Percentiles rank a stretch among this genome's conserved stretches.
phyloP scores from a whole-genome alignment of 1,284 basidiomycete genomes.

The Rhodotorula sp. region DNA sequence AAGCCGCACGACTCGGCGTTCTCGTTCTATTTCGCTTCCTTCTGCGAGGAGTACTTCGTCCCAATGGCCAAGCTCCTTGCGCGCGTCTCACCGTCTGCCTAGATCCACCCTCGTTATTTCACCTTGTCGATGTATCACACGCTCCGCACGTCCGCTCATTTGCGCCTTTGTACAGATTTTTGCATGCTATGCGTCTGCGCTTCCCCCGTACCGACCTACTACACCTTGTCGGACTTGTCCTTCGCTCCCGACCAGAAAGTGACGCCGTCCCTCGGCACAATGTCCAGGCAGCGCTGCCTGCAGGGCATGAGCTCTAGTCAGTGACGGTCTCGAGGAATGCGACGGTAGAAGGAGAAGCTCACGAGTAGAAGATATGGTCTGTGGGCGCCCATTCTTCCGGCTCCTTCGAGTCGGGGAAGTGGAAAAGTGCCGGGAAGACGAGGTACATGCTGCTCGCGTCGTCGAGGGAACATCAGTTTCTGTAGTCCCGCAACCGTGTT shows the following conservation, averaged over 20 bases:
- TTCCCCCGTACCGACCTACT: no score
- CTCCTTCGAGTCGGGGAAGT: constrained; percentile 11
- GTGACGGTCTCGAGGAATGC: no score
- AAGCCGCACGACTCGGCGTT: constrained; percentile 59
- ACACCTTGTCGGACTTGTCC: constrained; percentile 23
- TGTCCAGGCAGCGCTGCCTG: not conserved
- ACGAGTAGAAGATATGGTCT: constrained; percentile 26
- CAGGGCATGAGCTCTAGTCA: no score
- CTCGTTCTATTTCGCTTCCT: constrained; percentile 89
- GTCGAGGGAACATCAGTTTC: not conserved
- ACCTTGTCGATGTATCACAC: not conserved
- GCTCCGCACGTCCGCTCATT: not conserved
- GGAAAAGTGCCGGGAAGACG: constrained; percentile 17
- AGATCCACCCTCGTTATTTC: not conserved
- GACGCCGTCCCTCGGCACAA: constrained; percentile 18
- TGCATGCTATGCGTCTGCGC: not conserved
- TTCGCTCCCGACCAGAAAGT: constrained; percentile 23
- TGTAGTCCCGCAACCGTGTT: not conserved
- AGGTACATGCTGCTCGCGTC: constrained; percentile 14
- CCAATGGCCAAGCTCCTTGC: constrained; percentile 44
- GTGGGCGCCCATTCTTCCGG: constrained; percentile 9
- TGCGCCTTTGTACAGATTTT: not conserved
- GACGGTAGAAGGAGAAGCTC: not conserved
- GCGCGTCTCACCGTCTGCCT: not conserved
- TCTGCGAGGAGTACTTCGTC: constrained; percentile 67